Evolutionary conservation across 225 moss, liverwort and hornwort species (phyloP).

Genomic region (Ulota crispa): DNA sequence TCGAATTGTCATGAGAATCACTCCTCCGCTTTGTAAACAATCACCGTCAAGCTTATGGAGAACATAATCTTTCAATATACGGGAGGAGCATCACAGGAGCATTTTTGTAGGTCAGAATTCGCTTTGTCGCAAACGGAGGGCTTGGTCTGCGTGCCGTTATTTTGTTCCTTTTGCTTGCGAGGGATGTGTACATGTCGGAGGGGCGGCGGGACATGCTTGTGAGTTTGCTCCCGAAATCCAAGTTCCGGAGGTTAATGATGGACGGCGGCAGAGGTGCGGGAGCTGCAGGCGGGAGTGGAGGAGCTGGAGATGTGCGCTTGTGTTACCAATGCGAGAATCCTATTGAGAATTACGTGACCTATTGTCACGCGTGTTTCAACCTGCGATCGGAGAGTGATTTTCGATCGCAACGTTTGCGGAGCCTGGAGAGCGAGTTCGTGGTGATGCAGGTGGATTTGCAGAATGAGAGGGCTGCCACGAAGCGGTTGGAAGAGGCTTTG

Average conservation of each 20-base stretch:
- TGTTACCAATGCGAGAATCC: constrained; percentile 68
- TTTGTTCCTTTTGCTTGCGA: neutral
- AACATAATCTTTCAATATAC: neutral
- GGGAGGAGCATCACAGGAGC: neutral
- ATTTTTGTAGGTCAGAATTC: no score
- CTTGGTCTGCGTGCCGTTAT: neutral
- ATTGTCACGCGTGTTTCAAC: constrained; percentile 64
- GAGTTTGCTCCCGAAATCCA: neutral
- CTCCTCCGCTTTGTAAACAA: neutral
- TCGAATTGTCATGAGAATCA: neutral
- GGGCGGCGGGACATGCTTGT: constrained; percentile 35
- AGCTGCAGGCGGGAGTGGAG: constrained; percentile 18
- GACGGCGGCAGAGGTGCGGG: constrained; percentile 35
- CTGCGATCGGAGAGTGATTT: constrained; percentile 70
- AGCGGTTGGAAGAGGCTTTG: constrained; percentile 56
- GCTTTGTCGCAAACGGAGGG: neutral
- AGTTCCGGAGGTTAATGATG: constrained; percentile 43
- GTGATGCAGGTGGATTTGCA: constrained; percentile 48
- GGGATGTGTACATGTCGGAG: constrained; percentile 27
- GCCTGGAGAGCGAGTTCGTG: constrained; percentile 58
- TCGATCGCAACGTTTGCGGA: constrained; percentile 73
- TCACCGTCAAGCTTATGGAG: neutral
- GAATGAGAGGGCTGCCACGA: constrained; percentile 50
- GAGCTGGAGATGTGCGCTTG: constrained; percentile 45
- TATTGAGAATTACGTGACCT: constrained; percentile 64